Base-by-base conservation (phyloP, 2,329 filamentous ascomycete genomes). In the Aspergillus caelatus region DNA sequence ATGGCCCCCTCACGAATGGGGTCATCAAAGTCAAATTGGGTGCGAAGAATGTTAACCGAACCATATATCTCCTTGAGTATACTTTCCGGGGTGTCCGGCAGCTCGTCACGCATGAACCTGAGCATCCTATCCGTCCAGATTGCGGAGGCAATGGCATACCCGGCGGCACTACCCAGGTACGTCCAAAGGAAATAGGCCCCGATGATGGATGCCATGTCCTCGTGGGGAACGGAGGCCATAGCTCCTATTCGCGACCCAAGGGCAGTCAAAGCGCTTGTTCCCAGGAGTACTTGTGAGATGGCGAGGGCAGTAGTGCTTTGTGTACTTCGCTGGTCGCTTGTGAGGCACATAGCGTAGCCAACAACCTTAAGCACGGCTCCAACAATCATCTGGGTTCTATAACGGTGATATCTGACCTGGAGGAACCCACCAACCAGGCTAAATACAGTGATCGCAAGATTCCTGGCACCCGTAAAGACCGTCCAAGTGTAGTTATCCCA, bases 141-240 rank as follows among this genome's bases (percentile, higher is more conserved):
- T 43, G 71, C 71, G 0, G 78, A 73, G 2, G 76, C 70, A 45
- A 82, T 68, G 26, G 80, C 77, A 52, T 75, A 80, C 23, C 80
- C 80, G 7, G 81, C 67, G 2, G 73, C 75, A 0, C 74, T 78
- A 1, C 77, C 80, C 9, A 81, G 60, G 2, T 76, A 79, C 7
- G 75, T 77, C 79, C 79, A 81, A 7, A 81, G 68, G 0, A 78
- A 74, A 11, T 80, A 66, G 3, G 28, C 19, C 1, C 79, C 63
- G 58, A 81, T 81, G 50, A 77, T 66, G 0, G 74, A 70, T 2
- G 80, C 78, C 56, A 82, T 63, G 48, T 82, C 79, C 59, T 81
- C 74, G 65, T 82, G 80, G 0, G 79, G 78, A 0, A 81, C 80
- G 0, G 79, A 81, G 12, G 78, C 78, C 61, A 81, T 78, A 4